Evolutionary conservation across 2,329 filamentous ascomycete genomes (phyloP).

Genomic region (Aaosphaeria pasadenensis): DNA sequence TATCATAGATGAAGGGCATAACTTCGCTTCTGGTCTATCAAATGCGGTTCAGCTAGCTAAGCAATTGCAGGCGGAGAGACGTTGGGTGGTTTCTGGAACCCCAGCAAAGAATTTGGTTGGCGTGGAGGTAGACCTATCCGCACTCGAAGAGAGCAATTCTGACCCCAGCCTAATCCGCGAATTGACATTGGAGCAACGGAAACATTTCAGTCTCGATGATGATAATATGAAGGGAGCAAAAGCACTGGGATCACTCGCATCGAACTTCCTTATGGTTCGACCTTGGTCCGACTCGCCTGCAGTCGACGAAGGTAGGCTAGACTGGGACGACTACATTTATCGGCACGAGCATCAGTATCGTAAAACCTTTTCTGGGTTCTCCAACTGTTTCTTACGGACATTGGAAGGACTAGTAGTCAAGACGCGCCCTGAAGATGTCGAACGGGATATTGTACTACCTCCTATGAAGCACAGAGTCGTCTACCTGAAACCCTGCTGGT

Average conservation of each 20-base stretch:
- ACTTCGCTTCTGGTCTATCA: constrained; percentile 68
- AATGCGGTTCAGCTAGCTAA: constrained; percentile 55
- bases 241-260: constrained; percentile 64
- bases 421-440: constrained; percentile 70
- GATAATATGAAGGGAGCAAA: constrained; percentile 48
- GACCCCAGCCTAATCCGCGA: constrained; percentile 24
- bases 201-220: constrained; percentile 33
- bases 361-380: constrained; percentile 54
- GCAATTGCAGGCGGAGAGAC: constrained; percentile 60
- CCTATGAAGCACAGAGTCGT: constrained; percentile 69
- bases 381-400: constrained; percentile 62
- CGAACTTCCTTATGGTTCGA: constrained; percentile 68
- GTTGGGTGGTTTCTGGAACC: constrained; percentile 90
- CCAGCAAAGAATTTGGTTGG: constrained; percentile 82
- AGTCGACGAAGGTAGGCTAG: constrained; percentile 53
- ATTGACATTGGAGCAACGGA: constrained; percentile 38
- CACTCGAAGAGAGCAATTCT: constrained; percentile 27
- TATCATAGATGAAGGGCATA: constrained; percentile 90
- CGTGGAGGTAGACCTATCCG: constrained; percentile 58
- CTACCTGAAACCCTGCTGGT: constrained; percentile 75
- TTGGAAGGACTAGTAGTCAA: constrained; percentile 80
- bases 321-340: constrained; percentile 72
- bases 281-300: constrained; percentile 71
- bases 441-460: constrained; percentile 63
- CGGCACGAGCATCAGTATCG: constrained; percentile 48